A percentile compares a stretch with the other conserved stretches of the same genome.
These are phyloP conservation scores for Pyrenophora tritici-repentis DNA, from an alignment of 2,329 filamentous ascomycete species.

Conservation along the genomic window DNA sequence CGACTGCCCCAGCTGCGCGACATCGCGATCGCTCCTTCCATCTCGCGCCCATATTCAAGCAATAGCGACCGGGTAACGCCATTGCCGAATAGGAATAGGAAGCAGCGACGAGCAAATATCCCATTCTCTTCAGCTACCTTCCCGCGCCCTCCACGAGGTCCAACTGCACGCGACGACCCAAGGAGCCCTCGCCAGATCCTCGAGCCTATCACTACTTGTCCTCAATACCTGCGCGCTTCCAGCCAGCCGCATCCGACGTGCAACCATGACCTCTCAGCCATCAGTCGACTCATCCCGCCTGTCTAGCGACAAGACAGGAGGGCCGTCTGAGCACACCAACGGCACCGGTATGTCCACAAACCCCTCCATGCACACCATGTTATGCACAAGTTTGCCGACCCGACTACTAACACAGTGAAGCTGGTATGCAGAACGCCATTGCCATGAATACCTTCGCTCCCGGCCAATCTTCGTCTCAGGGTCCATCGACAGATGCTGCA, in stretches of 20 bases:
- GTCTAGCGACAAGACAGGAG: conserved; percentile 36
- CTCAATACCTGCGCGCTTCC: conserved; percentile 17
- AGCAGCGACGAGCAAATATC: conserved; percentile 20
- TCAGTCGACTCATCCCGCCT: conserved; percentile 34
- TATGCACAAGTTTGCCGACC: not conserved
- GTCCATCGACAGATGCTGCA: conserved; percentile 21
- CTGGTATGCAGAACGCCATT: conserved; percentile 5
- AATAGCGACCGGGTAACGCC: conserved; percentile 26
- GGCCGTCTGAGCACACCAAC: conserved; percentile 38
- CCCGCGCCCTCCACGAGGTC: conserved; percentile 13
- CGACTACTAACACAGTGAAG: conserved; percentile 4
- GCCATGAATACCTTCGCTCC: conserved; percentile 23
- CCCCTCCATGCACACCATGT: not conserved
- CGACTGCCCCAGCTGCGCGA: conserved; percentile 26
- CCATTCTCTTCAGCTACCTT: conserved; percentile 20
- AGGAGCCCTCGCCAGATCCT: conserved; percentile 1
- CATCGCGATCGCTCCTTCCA: conserved; percentile 32
- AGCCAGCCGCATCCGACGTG: conserved; percentile 24
- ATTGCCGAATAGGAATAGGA: conserved; percentile 20
- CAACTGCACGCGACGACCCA: conserved; percentile 16
- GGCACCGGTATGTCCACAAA: conserved; percentile 39
- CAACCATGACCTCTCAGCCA: conserved; percentile 45
- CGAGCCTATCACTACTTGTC: conserved; percentile 20
- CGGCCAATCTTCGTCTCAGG: conserved; percentile 33
- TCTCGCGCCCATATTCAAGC: conserved; percentile 34